Conservation (phyloP, 1,139 yeast genomes). For the Williopsis jadinii region DNA sequence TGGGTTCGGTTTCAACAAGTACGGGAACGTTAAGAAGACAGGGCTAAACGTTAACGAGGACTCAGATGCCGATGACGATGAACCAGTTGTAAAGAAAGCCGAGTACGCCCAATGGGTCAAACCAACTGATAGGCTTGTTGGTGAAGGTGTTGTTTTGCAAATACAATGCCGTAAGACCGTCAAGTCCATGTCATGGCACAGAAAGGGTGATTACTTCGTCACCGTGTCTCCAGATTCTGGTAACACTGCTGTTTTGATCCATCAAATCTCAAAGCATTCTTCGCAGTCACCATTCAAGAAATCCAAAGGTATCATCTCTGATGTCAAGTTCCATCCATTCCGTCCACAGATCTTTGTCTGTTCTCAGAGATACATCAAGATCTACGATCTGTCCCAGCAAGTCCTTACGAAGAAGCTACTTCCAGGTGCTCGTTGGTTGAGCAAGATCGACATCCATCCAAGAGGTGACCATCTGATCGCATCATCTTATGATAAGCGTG, state of each 20-base stretch:
- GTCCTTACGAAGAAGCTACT: constrained; percentile 70
- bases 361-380: constrained; percentile 85
- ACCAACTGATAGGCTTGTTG: constrained; percentile 57
- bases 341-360: constrained; percentile 92
- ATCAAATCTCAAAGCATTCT: constrained; percentile 87
- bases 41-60: constrained; percentile 26
- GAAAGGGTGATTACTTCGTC: constrained; percentile 95
- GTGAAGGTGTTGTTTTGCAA: constrained; percentile 69
- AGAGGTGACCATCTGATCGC: constrained; percentile 92
- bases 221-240: constrained; percentile 89
- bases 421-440: constrained; percentile 96
- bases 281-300: constrained; percentile 97
- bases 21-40: constrained; percentile 49
- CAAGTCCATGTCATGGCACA: constrained; percentile 89
- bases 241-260: constrained; percentile 84
- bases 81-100: constrained; percentile 38
- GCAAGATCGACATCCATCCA: constrained; percentile 89
- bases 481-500: constrained; percentile 90
- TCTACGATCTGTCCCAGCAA: constrained; percentile 88
- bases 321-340: constrained; percentile 95
- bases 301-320: constrained; percentile 90
- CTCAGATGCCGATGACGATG: constrained; percentile 29
- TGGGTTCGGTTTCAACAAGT: constrained; percentile 89
- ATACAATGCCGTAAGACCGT: constrained; percentile 64
- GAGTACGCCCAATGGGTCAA: constrained; percentile 80